Base-by-base conservation (phyloP, 176 grass and related monocot species). In the Canna indica region DNA sequence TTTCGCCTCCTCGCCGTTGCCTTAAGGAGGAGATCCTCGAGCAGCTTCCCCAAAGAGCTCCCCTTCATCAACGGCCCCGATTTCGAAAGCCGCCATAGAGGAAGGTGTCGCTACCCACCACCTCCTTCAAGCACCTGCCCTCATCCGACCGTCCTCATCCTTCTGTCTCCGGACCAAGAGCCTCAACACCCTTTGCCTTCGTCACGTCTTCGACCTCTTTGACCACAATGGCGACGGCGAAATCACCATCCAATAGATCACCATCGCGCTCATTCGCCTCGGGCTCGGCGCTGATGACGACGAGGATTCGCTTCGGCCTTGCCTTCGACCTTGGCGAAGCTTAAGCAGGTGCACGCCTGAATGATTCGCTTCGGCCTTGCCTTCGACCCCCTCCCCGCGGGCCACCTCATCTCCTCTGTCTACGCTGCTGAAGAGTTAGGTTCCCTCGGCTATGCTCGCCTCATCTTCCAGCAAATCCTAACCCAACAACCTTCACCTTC, bases 401-500 rank as follows among this genome's bases (percentile, higher is more conserved):
- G 39, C 46, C 10, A 35, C 20, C 26, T 65, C 60, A 9, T 76
- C 73, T 30, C 73, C 60, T n/a, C n/a, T n/a, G 17, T 65, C 31
- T 68, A 36, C 60, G 20, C 42, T 1, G 6, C 60, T 28, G 28
- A 39, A 25, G 42, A 41, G 13, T 74, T 61, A 11, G 39, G 28
- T 5, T 47, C 26, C 12, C 59, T 76, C 73, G 7, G 34, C 28
- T 65, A 76, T 29, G 60, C 44, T 42, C 18, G 41, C 42, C 60
- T 47, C 59, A 42, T 65, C 42, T 76, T 76, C 73, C 30, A 17
- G 10, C 29, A 46, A 20, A 35, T 66, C 42, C 60, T 20, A 24
- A 25, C 18, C 73, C 73, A 42, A 76, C 17, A 41, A 50, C 44
- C 60, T 76, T 76, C 73, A 76, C 41, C 41, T 76, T 12, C 42